phyloP scores from a whole-genome alignment of 495 filamentous ascomycete genomes.

The Hyphodiscus hymeniophilus region DNA sequence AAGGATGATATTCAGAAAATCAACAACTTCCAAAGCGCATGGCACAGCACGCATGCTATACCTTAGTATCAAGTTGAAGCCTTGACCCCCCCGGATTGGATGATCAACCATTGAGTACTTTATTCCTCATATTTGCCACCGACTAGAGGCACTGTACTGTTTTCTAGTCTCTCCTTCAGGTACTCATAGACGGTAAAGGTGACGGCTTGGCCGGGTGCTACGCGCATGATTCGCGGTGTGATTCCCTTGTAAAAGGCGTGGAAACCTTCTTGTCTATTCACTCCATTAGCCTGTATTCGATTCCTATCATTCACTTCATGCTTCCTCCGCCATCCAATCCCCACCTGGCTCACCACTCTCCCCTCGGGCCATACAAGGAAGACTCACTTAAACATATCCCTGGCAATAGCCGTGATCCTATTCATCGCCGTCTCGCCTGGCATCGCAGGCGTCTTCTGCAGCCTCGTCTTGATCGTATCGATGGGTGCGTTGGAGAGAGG shows the following conservation, averaged over 20 bases:
- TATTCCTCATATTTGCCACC: conserved; percentile 73
- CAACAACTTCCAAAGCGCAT: no score
- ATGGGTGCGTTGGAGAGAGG: conserved; percentile 95
- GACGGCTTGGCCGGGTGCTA: conserved; percentile 94
- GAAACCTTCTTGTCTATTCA: conserved; percentile 65
- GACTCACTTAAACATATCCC: conserved; percentile 82
- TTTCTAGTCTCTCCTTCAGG: conserved; percentile 76
- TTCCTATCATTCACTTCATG: no score
- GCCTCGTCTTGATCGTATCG: conserved; percentile 95
- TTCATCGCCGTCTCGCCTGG: conserved; percentile 69
- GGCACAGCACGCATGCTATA: no score
- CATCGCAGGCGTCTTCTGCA: conserved; percentile 83
- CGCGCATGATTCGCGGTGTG: conserved; percentile 93
- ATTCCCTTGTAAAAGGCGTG: conserved; percentile 99
- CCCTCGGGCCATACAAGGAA: neutral
- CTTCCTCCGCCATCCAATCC: no score
- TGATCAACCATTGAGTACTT: neutral
- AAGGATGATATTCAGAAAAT: no score
- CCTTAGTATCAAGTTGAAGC: no score
- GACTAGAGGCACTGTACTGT: conserved; percentile 53
- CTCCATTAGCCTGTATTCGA: no score
- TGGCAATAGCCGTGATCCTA: conserved; percentile 69
- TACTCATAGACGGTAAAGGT: conserved; percentile 97
- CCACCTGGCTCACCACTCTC: neutral
- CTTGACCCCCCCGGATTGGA: no score